Evolutionary conservation across 2,329 filamentous ascomycete genomes (phyloP).

Genomic region (Alternaria sp.): DNA sequence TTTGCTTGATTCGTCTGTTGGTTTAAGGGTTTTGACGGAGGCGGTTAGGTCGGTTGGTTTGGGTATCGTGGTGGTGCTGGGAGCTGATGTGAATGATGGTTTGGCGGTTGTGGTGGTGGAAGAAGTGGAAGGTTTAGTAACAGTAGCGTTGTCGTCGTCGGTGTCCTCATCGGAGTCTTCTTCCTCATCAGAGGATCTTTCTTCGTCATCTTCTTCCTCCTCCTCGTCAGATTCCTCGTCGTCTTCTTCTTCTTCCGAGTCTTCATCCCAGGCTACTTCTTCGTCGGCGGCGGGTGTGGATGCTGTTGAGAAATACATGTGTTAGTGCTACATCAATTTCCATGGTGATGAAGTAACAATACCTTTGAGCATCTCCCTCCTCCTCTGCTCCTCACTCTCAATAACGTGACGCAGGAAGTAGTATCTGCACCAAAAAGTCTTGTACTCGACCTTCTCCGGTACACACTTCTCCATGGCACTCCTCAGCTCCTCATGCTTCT

Average conservation of each 20-base stretch:
- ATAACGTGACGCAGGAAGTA: slow-evolving; percentile 94
- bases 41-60: slow-evolving; percentile 35
- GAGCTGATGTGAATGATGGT: slow-evolving; percentile 8
- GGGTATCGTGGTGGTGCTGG: not conserved
- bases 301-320: slow-evolving; percentile 25
- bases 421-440: slow-evolving; percentile 91
- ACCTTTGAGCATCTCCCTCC: slow-evolving; percentile 93
- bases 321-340: slow-evolving; percentile 3
- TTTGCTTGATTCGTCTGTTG: slow-evolving; percentile 54
- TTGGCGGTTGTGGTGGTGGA: slow-evolving; percentile 9
- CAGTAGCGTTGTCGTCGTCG: slow-evolving; percentile 18
- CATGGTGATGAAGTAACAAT: slow-evolving; percentile 36
- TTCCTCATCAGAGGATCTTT: slow-evolving; percentile 26
- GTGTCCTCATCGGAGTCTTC: slow-evolving; percentile 24
- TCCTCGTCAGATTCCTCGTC: slow-evolving; percentile 37
- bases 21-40: slow-evolving; percentile 53
- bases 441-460: slow-evolving; percentile 90
- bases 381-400: slow-evolving; percentile 87
- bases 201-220: slow-evolving; percentile 37
- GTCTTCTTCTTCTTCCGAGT: slow-evolving; percentile 66
- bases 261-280: slow-evolving; percentile 74
- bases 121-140: not conserved
- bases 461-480: slow-evolving; percentile 94
- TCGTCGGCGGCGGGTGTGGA: slow-evolving; percentile 78
- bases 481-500: slow-evolving; percentile 85